These are phyloP conservation scores for Podila clonocystis DNA, from an alignment of 192 early-diverging fungal species.

Conservation along the genomic window DNA sequence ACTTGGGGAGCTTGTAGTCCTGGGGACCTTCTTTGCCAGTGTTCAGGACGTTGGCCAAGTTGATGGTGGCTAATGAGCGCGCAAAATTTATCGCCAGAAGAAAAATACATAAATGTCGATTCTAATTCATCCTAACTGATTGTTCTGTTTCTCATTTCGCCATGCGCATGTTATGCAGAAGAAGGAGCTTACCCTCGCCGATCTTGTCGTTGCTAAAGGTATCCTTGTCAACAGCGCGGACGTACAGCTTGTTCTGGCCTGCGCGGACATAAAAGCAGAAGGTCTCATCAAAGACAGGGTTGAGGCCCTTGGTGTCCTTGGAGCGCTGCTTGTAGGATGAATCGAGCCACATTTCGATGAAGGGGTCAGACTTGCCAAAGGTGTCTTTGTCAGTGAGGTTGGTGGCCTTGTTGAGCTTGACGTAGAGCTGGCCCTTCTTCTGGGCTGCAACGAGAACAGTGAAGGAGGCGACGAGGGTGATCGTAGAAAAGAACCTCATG, in stretches of 20 bases:
- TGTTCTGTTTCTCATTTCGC: no score
- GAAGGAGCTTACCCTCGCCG: slow-evolving; percentile 16
- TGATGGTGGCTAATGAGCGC: background rate
- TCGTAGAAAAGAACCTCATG: slow-evolving; percentile 12
- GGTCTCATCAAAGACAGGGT: slow-evolving; percentile 8
- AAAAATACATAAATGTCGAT: no score
- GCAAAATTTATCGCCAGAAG: no score
- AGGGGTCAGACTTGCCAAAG: slow-evolving; percentile 19
- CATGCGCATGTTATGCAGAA: background rate
- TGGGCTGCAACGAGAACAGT: slow-evolving; percentile 1
- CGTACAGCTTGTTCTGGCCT: slow-evolving; percentile 36
- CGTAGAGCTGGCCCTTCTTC: slow-evolving; percentile 21
- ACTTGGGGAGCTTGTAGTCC: slow-evolving; percentile 38
- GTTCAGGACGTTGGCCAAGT: slow-evolving; percentile 17
- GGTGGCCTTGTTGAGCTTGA: slow-evolving; percentile 19
- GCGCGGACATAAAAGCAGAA: slow-evolving; percentile 21
- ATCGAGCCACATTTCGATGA: slow-evolving; percentile 22
- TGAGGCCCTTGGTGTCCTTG: slow-evolving; percentile 26
- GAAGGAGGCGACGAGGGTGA: slow-evolving; percentile 1
- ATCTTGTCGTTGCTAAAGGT: slow-evolving; percentile 40
- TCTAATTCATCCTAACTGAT: no score
- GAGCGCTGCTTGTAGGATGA: slow-evolving; percentile 10
- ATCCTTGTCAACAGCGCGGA: slow-evolving; percentile 45
- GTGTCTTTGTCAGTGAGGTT: slow-evolving; percentile 9
- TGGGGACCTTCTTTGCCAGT: slow-evolving; percentile 16